A percentile compares a stretch with the other conserved stretches of the same genome.
phyloP scores from a whole-genome alignment of 2,329 filamentous ascomycete genomes.

The Hymenoscyphus fraxineus region DNA sequence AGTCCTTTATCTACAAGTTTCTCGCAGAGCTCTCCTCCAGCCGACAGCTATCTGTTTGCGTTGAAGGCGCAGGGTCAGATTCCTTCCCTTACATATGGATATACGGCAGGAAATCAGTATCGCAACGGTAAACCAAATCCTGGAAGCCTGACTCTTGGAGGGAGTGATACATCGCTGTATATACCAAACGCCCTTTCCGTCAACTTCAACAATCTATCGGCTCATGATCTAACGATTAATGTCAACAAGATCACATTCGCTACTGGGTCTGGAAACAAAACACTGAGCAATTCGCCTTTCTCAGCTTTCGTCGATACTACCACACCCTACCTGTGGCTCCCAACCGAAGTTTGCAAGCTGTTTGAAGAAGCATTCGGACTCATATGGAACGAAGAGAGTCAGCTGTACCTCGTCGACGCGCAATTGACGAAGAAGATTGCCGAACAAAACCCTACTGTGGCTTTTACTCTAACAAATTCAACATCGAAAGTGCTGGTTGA shows the following conservation, averaged over 20 bases:
- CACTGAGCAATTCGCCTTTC: slow-evolving; percentile 19
- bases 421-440: slow-evolving; percentile 21
- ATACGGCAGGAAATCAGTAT: slow-evolving; percentile 41
- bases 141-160: slow-evolving; percentile 31
- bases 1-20: slow-evolving; percentile 25
- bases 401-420: slow-evolving; percentile 15
- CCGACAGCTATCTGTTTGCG: slow-evolving; percentile 37
- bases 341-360: slow-evolving; percentile 32
- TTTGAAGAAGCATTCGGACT: slow-evolving; percentile 36
- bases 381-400: slow-evolving; percentile 31
- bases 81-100: slow-evolving; percentile 42
- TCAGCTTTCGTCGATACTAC: slow-evolving; percentile 37
- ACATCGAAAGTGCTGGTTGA: slow-evolving; percentile 31
- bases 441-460: slow-evolving; percentile 34
- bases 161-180: slow-evolving; percentile 42
- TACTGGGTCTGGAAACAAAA: slow-evolving; percentile 12
- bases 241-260: slow-evolving; percentile 35
- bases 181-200: slow-evolving; percentile 38
- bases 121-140: slow-evolving; percentile 29
- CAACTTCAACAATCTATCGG: slow-evolving; percentile 37
- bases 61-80: slow-evolving; percentile 38
- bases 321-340: slow-evolving; percentile 37
- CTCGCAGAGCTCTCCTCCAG: slow-evolving; percentile 14
- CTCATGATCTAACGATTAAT: slow-evolving; percentile 38
- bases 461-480: slow-evolving; percentile 35